Percentiles rank a stretch among this genome's conserved stretches.
phyloP scores from a whole-genome alignment of 768 basidiomycete species.

The Rubroboletus pulcherrimus region DNA sequence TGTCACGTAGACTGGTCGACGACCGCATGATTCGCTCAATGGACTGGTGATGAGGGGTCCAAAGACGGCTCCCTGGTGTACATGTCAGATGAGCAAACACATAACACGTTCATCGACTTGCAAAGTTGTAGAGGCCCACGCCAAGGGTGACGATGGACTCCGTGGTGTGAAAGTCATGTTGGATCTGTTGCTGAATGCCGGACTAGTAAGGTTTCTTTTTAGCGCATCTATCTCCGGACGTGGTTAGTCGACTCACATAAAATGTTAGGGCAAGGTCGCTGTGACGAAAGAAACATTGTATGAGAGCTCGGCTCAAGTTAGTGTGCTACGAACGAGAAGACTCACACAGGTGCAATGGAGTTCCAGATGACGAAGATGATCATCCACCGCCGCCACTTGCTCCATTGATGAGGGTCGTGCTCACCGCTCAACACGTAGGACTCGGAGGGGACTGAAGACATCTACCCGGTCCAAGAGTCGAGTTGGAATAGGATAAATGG shows the following conservation, averaged over 20 bases:
- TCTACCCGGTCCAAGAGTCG: constrained; percentile 1
- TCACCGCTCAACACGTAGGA: constrained; percentile 15
- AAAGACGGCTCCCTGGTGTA: constrained; percentile 20
- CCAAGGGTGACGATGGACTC: constrained; percentile 24
- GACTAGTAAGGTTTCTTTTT: constrained; percentile 24
- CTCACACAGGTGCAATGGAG: constrained; percentile 30
- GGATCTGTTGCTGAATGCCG: constrained; percentile 27
- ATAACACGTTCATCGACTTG: constrained; percentile 3
- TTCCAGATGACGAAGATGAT: constrained; percentile 30
- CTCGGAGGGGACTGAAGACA: constrained; percentile 17
- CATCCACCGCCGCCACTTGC: constrained; percentile 26
- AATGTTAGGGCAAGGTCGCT: constrained; percentile 27
- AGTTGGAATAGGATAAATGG: background rate
- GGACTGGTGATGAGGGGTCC: constrained; percentile 27
- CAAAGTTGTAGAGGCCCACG: constrained; percentile 27
- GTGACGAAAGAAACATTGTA: background rate
- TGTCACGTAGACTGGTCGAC: constrained; percentile 20
- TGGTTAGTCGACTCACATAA: constrained; percentile 16
- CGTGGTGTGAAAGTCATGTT: constrained; percentile 19
- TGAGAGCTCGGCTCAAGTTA: background rate
- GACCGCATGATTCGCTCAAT: constrained; percentile 25
- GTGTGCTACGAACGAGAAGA: background rate
- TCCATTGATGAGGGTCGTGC: constrained; percentile 27
- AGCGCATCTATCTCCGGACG: background rate
- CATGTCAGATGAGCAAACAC: background rate